Evolutionary conservation across 257 asterid species (phyloP), one percentile per base, ranked within the genome.

Genomic region (Solanum bukasovii): DNA sequence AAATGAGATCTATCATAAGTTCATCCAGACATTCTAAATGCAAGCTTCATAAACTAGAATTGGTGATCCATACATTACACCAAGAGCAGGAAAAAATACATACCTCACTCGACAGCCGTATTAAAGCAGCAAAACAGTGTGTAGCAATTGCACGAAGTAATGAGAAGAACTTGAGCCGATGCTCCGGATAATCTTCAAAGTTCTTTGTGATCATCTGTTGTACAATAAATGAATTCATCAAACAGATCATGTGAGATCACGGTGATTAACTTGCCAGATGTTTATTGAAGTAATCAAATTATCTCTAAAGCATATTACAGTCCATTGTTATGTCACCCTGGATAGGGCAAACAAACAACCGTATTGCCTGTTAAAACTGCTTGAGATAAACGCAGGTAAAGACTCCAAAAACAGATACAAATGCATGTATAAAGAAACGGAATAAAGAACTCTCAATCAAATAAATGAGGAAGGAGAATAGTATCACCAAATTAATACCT

Each of bases 141-240:
- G 96, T 92, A 74, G 99, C 99, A 90, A 97, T 96, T 89, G 99
- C 99, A 87, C 94, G 97, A 73, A 97, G 98, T 88, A 97, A 90
- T 0, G 99, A 96, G 87, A 97, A 97, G 90, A 97, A 97, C 93
- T 97, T 97, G 85, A 97, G 99, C 78, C 99, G 94, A 86, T 97
- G 99, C 93, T 97, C 99, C 3, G 99, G 99, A 93, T 97, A 97
- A 91, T 97, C 99, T 90, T 97, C 99, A 87, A 97, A 97, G 87
- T 97, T 97, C 90, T 94, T 95, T 1, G 99, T 97, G 82, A 97
- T 97, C 99, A 97, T 97, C 99, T 97, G 96, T 81, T 88, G 75
- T 63, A 44, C 56, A 87, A 42, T 52, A 34, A 82, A 29, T 13
- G 42, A 82, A 46, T 82, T 52, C 71, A 72, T 52, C 49, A 71